Base-by-base conservation (phyloP, 306 rosid species). In the Hippophae tibetana region DNA sequence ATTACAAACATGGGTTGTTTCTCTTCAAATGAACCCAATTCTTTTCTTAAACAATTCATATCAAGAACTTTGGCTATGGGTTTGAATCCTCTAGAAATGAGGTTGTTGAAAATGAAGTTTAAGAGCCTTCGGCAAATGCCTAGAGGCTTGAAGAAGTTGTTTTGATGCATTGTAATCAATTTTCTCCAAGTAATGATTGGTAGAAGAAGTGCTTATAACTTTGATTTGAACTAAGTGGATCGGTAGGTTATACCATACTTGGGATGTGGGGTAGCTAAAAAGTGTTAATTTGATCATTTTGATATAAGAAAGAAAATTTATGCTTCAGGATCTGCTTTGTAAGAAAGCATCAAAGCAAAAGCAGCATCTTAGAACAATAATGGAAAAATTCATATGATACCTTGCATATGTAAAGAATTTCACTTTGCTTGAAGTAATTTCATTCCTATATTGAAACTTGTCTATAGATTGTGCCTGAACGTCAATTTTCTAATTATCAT, bases 231-330 rank as follows among this genome's bases (percentile, higher is more conserved):
- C 18, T 40, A 7, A 13, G 42, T 12, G 10, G 50, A 62, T 42
- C 47, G 52, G 56, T 10, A 10, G 23, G 2, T 49, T 59, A 75
- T 75, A 70, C 80, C 68, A 75, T 61, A 54, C 80, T 70, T 75
- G 72, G 54, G 64, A 70, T 10, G 48, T 52, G 64, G 42, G 76
- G 62, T 61, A 65, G 56, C n/a, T 3, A 47, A 70, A 70, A 75
- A 60, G n/a, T 49, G 26, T 7, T 9, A 44, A 64, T 44, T 13
- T 13, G 38, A 58, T 53, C 25, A 56, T 56, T 58, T 44, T 49
- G 23, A 52, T 60, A 31, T 0, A 31, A 31, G 38, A 31, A 31
- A 31, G 3, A 31, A 31, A 31, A 2, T 31, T 31, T 18, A 18
- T 18, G 23, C 23, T 18, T 18, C 23, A 18, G 23, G 23, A 18